A percentile compares a stretch with the other conserved stretches of the same genome.
phyloP scores from a whole-genome alignment of 2,329 filamentous ascomycete genomes.

The Xylaria sp. region DNA sequence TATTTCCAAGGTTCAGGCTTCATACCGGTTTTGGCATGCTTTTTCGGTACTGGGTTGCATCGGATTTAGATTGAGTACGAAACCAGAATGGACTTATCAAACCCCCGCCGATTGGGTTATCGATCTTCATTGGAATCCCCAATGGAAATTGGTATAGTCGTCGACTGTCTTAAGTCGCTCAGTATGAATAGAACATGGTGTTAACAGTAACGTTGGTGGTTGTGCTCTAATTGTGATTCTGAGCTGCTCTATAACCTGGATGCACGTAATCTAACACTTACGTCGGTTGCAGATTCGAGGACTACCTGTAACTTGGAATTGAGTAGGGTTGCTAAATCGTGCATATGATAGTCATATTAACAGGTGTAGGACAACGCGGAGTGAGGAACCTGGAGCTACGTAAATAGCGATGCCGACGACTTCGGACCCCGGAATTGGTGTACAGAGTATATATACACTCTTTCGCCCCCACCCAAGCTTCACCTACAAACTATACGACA shows the following conservation, averaged over 20 bases:
- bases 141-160: constrained; percentile 14
- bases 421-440: constrained; percentile 7
- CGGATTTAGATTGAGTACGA: constrained; percentile 26
- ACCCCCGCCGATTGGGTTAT: background rate
- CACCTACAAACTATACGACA: too few species aligned
- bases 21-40: constrained; percentile 3
- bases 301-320: too few species aligned
- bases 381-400: background rate
- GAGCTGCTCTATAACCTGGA: too few species aligned
- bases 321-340: too few species aligned
- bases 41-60: constrained; percentile 25
- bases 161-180: constrained; percentile 10
- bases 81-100: constrained; percentile 5
- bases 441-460: too few species aligned
- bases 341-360: too few species aligned
- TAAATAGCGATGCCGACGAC: constrained; percentile 14
- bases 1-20: constrained; percentile 12
- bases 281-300: too few species aligned
- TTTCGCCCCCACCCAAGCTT: too few species aligned
- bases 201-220: background rate
- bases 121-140: background rate
- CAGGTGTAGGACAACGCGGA: too few species aligned
- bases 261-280: too few species aligned
- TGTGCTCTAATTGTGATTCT: too few species aligned
- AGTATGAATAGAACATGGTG: constrained; percentile 13